Percentiles rank a stretch among this genome's conserved stretches.
Evolutionary conservation across 2,329 filamentous ascomycete species (phyloP).

Genomic region (Chalaropsis ovoidea): DNA sequence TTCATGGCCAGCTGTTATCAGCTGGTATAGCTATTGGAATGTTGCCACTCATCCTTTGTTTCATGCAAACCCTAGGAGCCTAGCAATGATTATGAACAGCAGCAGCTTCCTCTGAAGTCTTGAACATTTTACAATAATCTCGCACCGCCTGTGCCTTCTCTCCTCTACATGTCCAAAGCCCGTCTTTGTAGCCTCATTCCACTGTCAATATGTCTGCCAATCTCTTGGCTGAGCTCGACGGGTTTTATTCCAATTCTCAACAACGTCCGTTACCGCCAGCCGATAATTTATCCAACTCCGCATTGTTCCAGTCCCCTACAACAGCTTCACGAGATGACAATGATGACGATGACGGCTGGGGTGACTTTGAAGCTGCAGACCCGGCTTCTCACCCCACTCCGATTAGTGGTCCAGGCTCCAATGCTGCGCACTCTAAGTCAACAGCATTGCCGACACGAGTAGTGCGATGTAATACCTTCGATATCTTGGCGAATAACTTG

Average conservation of each 20-base stretch:
- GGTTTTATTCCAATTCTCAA: slow-evolving; percentile 35
- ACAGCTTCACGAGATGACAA: slow-evolving; percentile 30
- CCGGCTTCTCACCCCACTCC: background rate
- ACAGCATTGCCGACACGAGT: slow-evolving; percentile 25
- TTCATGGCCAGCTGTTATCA: too few relatives aligned
- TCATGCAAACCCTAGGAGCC: too few relatives aligned
- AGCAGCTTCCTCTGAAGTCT: background rate
- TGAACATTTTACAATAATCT: too few relatives aligned
- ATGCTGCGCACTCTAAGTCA: background rate
- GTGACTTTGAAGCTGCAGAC: slow-evolving; percentile 53
- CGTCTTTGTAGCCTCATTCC: background rate
- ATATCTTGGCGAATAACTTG: slow-evolving; percentile 45
- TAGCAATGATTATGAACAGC: too few relatives aligned
- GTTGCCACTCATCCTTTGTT: too few relatives aligned
- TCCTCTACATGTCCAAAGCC: background rate
- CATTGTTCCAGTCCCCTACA: slow-evolving; percentile 20
- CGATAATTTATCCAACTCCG: background rate
- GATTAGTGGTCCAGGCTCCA: background rate
- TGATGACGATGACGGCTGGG: slow-evolving; percentile 55
- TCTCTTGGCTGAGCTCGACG: slow-evolving; percentile 54
- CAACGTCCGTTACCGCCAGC: slow-evolving; percentile 23
- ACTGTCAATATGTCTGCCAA: slow-evolving; percentile 51
- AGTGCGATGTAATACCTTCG: slow-evolving; percentile 43
- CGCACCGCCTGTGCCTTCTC: too few relatives aligned
- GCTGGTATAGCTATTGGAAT: too few relatives aligned